phyloP scores from a whole-genome alignment of 352 stramenopile species.

The Globisporangium radiosum region DNA sequence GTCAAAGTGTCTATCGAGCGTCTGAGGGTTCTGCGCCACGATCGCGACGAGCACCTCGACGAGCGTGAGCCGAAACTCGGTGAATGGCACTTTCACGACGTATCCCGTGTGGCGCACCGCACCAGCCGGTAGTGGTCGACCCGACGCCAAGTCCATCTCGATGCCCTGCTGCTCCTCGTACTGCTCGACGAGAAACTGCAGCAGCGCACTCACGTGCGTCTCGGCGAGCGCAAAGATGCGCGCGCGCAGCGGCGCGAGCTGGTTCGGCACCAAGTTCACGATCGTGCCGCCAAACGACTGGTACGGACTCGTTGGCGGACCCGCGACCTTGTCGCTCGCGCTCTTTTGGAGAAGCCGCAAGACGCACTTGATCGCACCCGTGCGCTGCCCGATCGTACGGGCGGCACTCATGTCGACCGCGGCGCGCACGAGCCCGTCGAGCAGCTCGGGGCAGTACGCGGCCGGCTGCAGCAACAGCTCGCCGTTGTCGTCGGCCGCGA shows the following conservation, averaged over 20 bases:
- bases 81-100: conserved; percentile 86
- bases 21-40: conserved; percentile 66
- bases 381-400: conserved; percentile 54
- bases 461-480: conserved; percentile 83
- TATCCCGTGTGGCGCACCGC: conserved; percentile 83
- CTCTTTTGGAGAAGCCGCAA: conserved; percentile 73
- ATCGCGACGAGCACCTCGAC: conserved; percentile 84
- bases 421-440: conserved; percentile 72
- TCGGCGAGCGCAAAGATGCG: conserved; percentile 70
- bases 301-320: conserved; percentile 75
- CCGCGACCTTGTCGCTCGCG: conserved; percentile 66
- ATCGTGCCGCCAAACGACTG: conserved; percentile 81
- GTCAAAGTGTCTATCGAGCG: conserved; percentile 68
- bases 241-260: conserved; percentile 58
- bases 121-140: conserved; percentile 47
- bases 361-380: conserved; percentile 80
- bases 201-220: conserved; percentile 55
- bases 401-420: conserved; percentile 32
- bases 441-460: conserved; percentile 75
- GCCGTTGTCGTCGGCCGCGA: conserved; percentile 86
- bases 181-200: conserved; percentile 66
- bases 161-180: conserved; percentile 81
- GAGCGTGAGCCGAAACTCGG: conserved; percentile 80
- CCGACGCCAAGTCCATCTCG: conserved; percentile 53
- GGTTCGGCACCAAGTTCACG: conserved; percentile 81